phyloP scores from a whole-genome alignment of 805 yeast species.

The Naumovozyma castellii region DNA sequence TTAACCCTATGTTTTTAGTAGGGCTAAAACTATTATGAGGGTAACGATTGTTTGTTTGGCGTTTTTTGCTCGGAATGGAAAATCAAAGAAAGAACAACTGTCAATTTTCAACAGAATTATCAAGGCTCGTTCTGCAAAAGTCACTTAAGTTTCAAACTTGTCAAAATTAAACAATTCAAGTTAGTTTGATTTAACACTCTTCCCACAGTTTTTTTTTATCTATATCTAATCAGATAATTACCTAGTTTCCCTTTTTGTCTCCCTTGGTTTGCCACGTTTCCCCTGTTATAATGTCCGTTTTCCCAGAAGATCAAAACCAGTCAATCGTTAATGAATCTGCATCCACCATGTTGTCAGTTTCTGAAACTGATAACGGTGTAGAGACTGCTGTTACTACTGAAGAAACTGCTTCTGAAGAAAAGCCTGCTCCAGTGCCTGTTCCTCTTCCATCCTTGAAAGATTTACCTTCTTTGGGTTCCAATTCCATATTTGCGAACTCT shows the following conservation, averaged over 20 bases:
- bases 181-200: neutral
- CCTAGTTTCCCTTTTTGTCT: neutral
- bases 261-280: conserved; percentile 5
- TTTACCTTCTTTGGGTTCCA: conserved; percentile 57
- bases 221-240: neutral
- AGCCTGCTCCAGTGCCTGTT: conserved; percentile 7
- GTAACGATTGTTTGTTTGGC: too few species aligned
- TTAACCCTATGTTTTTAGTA: neutral
- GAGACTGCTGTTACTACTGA: conserved; percentile 1
- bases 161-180: neutral
- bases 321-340: neutral
- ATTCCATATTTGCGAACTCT: conserved; percentile 26
- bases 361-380: conserved; percentile 1
- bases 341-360: neutral
- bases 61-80: too few species aligned
- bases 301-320: conserved; percentile 2
- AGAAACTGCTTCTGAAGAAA: conserved; percentile 4
- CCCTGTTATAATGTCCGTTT: conserved; percentile 2
- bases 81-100: too few species aligned
- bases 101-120: too few species aligned
- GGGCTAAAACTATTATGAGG: neutral
- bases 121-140: neutral
- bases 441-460: conserved; percentile 34
- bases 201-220: neutral
- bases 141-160: neutral